Conservation (phyloP, 2,329 filamentous ascomycete species). For the Chrysoporthe austroafricana region DNA sequence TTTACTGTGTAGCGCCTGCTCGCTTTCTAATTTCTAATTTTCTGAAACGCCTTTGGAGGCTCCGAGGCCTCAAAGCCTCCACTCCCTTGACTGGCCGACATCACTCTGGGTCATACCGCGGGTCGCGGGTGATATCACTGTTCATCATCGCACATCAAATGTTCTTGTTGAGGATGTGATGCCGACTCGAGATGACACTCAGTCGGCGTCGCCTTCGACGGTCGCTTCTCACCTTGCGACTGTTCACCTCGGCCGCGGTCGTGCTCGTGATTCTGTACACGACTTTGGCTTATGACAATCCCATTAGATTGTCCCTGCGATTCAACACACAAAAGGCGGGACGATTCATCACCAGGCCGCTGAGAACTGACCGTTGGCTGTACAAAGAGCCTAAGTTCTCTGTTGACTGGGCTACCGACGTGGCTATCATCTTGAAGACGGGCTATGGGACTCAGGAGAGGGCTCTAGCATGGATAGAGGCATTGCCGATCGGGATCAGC, state of each 20-base stretch:
- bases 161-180: slow-evolving; percentile 10
- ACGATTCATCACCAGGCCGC: slow-evolving; percentile 36
- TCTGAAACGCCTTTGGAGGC: too few species aligned
- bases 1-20: too few species aligned
- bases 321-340: slow-evolving; percentile 33
- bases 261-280: slow-evolving; percentile 29
- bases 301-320: slow-evolving; percentile 33
- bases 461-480: slow-evolving; percentile 50
- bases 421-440: slow-evolving; percentile 58
- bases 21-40: too few species aligned
- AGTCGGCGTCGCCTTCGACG: slow-evolving; percentile 19
- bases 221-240: slow-evolving; percentile 14
- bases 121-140: background rate
- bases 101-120: background rate
- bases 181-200: slow-evolving; percentile 13
- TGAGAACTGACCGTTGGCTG: slow-evolving; percentile 47
- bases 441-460: slow-evolving; percentile 60
- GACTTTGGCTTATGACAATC: slow-evolving; percentile 37
- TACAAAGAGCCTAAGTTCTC: slow-evolving; percentile 43
- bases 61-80: too few species aligned
- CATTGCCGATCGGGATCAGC: slow-evolving; percentile 42
- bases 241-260: slow-evolving; percentile 9
- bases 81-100: too few species aligned
- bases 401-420: slow-evolving; percentile 49
- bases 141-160: background rate